Evolutionary conservation across 2,329 filamentous ascomycete genomes (phyloP).

Genomic region (Scopulariopsis brevicaulis): DNA sequence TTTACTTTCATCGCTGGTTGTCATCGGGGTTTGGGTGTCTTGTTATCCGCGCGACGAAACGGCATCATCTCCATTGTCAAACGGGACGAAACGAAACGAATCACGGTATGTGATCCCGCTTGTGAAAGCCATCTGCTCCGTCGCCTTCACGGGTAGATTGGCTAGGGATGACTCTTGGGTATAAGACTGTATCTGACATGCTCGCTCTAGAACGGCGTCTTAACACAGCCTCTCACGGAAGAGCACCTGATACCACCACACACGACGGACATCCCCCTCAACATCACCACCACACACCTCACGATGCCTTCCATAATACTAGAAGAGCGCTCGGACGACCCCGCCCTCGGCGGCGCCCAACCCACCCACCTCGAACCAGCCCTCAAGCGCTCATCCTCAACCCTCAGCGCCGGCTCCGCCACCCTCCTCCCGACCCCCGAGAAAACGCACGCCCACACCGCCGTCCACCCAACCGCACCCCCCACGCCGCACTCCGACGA

Average conservation of each 20-base stretch:
- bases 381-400: not conserved
- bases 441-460: constrained; percentile 16
- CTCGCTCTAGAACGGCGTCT: too few species aligned
- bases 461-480: constrained; percentile 31
- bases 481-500: constrained; percentile 20
- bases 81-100: too few species aligned
- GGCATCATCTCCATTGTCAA: too few species aligned
- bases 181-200: too few species aligned
- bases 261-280: too few species aligned
- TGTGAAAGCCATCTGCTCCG: too few species aligned
- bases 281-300: not conserved
- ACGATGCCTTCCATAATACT: not conserved
- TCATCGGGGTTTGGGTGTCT: too few species aligned
- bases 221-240: not conserved
- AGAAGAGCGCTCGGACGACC: not conserved
- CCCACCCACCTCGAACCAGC: not conserved
- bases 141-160: too few species aligned
- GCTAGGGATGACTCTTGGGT: too few species aligned
- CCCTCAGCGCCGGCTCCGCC: not conserved
- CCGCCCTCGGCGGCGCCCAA: not conserved
- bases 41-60: too few species aligned
- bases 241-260: not conserved
- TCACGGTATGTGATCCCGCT: too few species aligned
- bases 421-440: constrained; percentile 6
- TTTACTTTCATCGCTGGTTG: too few species aligned